These are phyloP conservation scores for Diaporthe amygdali DNA, from an alignment of 2,329 filamentous ascomycete genomes.

Conservation along the genomic window DNA sequence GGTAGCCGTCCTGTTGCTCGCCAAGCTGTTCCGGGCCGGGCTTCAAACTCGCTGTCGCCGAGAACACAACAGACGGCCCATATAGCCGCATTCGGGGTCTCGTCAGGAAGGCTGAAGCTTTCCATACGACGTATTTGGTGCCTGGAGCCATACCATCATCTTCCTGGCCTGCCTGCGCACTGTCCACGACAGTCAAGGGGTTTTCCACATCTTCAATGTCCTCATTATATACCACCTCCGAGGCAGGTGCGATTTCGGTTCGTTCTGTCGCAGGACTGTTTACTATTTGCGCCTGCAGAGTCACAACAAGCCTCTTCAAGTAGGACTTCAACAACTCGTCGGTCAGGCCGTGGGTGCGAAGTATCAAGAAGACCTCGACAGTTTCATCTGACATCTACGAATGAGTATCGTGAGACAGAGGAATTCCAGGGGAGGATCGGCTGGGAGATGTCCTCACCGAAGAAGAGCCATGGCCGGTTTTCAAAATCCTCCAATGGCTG, in stretches of 20 bases:
- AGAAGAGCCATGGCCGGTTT: conserved; percentile 59
- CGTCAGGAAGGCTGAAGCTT: conserved; percentile 60
- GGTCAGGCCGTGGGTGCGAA: conserved; percentile 67
- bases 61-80: conserved; percentile 69
- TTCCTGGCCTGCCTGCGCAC: conserved; percentile 35
- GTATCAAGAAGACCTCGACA: conserved; percentile 70
- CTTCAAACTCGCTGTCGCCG: conserved; percentile 64
- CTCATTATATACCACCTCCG: conserved; percentile 66
- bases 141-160: conserved; percentile 30
- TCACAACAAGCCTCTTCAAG: conserved; percentile 67
- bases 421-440: conserved; percentile 33
- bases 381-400: conserved; percentile 71
- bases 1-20: conserved; percentile 62
- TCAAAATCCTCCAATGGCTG: conserved; percentile 22
- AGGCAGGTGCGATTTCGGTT: conserved; percentile 48
- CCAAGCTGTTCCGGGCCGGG: conserved; percentile 50
- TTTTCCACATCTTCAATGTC: conserved; percentile 54
- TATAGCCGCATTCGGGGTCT: conserved; percentile 70
- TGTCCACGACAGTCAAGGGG: conserved; percentile 56
- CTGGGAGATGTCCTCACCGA: conserved; percentile 59
- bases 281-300: conserved; percentile 69
- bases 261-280: conserved; percentile 59
- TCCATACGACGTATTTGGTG: conserved; percentile 62
- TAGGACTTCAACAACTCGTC: conserved; percentile 62
- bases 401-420: conserved; percentile 51